These are phyloP conservation scores for Aspergillus cristatus DNA, from an alignment of 495 filamentous ascomycete genomes.

Conservation along the genomic window DNA sequence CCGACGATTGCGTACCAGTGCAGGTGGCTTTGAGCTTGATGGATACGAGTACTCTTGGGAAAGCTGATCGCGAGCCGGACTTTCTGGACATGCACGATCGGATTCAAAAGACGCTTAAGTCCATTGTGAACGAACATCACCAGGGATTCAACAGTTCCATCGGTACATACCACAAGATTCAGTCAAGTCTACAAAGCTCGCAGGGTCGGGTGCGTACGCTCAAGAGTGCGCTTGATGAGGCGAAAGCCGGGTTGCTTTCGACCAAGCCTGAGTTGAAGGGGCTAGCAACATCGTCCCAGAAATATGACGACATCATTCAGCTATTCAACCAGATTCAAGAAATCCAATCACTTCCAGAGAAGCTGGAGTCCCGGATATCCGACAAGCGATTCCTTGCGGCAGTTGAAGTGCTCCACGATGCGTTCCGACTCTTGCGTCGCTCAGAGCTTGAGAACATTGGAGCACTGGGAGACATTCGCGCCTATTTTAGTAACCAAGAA, in stretches of 20 bases:
- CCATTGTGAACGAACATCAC: constrained; percentile 95
- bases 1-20: constrained; percentile 79
- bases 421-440: constrained; percentile 67
- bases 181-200: constrained; percentile 80
- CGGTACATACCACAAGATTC: constrained; percentile 97
- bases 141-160: constrained; percentile 99
- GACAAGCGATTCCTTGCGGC: constrained; percentile 93
- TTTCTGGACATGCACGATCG: constrained; percentile 75
- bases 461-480: constrained; percentile 73
- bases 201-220: constrained; percentile 76
- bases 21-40: constrained; percentile 88
- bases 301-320: constrained; percentile 85
- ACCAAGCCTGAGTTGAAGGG: constrained; percentile 89
- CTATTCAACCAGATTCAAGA: constrained; percentile 78
- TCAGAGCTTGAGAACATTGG: constrained; percentile 90
- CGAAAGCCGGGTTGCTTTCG: constrained; percentile 71
- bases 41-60: constrained; percentile 86
- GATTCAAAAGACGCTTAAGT: constrained; percentile 83
- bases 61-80: constrained; percentile 73
- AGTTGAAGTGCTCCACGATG: constrained; percentile 84
- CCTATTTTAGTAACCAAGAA: constrained; percentile 90
- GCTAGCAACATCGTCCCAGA: constrained; percentile 73
- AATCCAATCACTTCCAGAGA: constrained; percentile 82
- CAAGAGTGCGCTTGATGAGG: constrained; percentile 71
- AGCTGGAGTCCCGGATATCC: constrained; percentile 84